These are phyloP conservation scores for Colletotrichum phormii DNA, from an alignment of 2,329 filamentous ascomycete species.

Conservation along the genomic window DNA sequence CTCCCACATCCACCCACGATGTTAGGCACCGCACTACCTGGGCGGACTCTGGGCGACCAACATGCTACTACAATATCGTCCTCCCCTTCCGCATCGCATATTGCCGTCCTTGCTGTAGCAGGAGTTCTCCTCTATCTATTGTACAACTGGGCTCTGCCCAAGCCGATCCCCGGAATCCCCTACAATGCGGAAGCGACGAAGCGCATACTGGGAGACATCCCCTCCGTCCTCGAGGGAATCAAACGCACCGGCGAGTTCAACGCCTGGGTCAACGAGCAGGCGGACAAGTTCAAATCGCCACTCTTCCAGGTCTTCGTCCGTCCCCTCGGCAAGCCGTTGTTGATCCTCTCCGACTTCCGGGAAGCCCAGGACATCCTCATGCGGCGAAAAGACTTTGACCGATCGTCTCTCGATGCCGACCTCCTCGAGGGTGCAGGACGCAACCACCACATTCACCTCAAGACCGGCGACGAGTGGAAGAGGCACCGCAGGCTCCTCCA, in stretches of 20 bases:
- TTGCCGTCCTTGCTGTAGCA: not conserved
- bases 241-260: conserved; percentile 39
- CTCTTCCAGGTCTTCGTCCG: conserved; percentile 60
- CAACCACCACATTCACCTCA: conserved; percentile 47
- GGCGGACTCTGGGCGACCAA: not conserved
- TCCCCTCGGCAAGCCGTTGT: conserved; percentile 54
- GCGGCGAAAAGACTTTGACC: conserved; percentile 58
- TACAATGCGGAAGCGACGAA: conserved; percentile 51
- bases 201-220: conserved; percentile 55
- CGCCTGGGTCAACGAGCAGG: conserved; percentile 24
- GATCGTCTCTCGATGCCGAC: conserved; percentile 41
- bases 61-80: not conserved
- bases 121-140: not conserved
- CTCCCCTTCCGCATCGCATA: not conserved
- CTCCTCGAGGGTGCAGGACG: conserved; percentile 47
- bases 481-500: conserved; percentile 48
- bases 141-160: conserved; percentile 46
- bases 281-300: conserved; percentile 49
- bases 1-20: not conserved
- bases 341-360: conserved; percentile 54
- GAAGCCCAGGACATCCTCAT: conserved; percentile 55
- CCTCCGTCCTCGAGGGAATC: conserved; percentile 51
- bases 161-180: conserved; percentile 58
- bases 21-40: conserved; percentile 1
- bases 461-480: conserved; percentile 46